Evolutionary conservation across 805 yeast genomes (phyloP), one percentile per base, ranked within the genome.

Genomic region (Ogataea nitratoaversa): DNA sequence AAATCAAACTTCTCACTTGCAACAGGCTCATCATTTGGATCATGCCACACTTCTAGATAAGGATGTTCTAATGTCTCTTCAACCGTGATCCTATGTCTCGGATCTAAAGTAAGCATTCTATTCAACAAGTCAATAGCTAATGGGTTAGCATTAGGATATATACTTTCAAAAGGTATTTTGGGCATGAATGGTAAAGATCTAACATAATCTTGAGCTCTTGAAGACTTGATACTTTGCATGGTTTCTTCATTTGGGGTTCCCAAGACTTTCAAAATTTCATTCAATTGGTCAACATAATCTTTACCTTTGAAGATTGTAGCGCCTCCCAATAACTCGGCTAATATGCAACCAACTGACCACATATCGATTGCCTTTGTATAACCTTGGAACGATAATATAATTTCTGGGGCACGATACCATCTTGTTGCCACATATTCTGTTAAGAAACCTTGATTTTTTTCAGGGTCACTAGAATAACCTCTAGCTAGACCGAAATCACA

Each of bases 391-490:
- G 95, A 83, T 40, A 93, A 71, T 89, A 93, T 91, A 63, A 93
- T 89, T 59, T 93, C 99, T 0, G 99, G 99, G 3, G 99, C 99
- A 51, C 99, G 72, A 64, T 93, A 93, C 99, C 99, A 93, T 60
- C 99, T 75, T 1, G 99, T 93, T 24, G 99, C 98, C 20, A 93
- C 99, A 59, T 93, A 93, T 62, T 91, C 98, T 1, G 99, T 93
- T 71, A 91, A 68, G 55, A 88, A 91, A n/a, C 96, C 97, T 24
- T 85, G 84, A 52, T 89, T 88, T 52, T 82, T 85, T 44, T 82
- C 90, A 1, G 89, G 85, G 54, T 82, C 83, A 44, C 79, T 79
- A 8, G 88, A 79, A 51, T 84, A 89, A 28, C 97, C 96, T 60
- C 97, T 76, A 1, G 98, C 97, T 43, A 91, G 72, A 14, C 99